Evolutionary conservation across 2,329 filamentous ascomycete genomes (phyloP).

Genomic region (Tolypocladium amazonense): DNA sequence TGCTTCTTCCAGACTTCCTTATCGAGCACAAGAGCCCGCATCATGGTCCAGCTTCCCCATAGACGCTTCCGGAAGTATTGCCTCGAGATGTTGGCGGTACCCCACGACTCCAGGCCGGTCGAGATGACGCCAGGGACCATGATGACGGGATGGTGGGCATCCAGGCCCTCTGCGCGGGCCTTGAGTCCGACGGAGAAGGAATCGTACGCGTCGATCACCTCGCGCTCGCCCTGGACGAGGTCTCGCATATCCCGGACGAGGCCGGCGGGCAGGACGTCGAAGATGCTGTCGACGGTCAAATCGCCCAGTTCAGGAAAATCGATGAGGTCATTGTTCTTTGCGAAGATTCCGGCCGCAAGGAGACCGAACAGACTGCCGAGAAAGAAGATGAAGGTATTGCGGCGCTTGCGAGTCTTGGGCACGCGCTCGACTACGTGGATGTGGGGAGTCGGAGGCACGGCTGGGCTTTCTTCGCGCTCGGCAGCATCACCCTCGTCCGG

Average conservation of each 20-base stretch:
- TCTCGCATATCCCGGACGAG: conserved; percentile 80
- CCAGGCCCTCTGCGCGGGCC: conserved; percentile 68
- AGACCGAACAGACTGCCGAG: conserved; percentile 87
- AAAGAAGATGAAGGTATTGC: conserved; percentile 72
- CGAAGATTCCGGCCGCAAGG: conserved; percentile 81
- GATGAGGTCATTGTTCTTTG: conserved; percentile 79
- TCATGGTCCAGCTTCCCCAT: conserved; percentile 99
- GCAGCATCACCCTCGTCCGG: conserved; percentile 10
- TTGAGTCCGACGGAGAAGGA: conserved; percentile 86
- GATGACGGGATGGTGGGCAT: conserved; percentile 77
- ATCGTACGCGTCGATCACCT: conserved; percentile 76
- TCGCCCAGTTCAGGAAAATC: conserved; percentile 62
- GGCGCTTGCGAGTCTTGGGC: conserved; percentile 54
- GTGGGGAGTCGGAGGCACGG: conserved; percentile 16
- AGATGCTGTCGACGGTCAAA: conserved; percentile 71
- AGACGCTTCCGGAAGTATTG: conserved; percentile 89
- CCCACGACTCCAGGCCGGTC: conserved; percentile 93
- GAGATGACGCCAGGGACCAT: conserved; percentile 99
- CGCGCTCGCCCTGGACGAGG: conserved; percentile 76
- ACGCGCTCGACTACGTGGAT: conserved; percentile 33
- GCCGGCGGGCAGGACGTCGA: conserved; percentile 80
- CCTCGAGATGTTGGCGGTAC: conserved; percentile 72
- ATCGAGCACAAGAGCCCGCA: conserved; percentile 85
- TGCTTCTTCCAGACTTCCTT: conserved; percentile 93
- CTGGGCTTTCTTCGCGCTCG: conserved; percentile 17